Base-by-base conservation (phyloP, 805 yeast species). In the Starmerella bacillaris region DNA sequence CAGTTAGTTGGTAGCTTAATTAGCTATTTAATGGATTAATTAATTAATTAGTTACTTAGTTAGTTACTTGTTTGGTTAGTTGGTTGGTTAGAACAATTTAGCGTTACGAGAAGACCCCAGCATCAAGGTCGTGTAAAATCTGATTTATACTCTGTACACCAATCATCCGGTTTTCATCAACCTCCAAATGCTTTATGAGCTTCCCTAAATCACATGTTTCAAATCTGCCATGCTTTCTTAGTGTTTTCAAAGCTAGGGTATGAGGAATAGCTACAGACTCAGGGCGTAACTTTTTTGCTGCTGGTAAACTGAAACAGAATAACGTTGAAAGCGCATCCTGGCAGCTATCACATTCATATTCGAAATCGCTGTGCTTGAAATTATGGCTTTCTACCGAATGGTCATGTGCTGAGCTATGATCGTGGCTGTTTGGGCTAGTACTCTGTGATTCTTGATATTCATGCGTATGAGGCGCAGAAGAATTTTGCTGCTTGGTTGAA, bases 171-270 rank as follows among this genome's bases (percentile, higher is more conserved):
- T 36, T 30, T 20, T 31, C 24, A 31, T 36, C 26, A 12, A 43
- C 43, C 37, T 47, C 46, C 12, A 49, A 40, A 21, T 36, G 40
- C 18, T 37, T 21, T 14, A 46, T 43, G 5, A 49, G 36, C 28
- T 26, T 20, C 17, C 50, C 54, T 18, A 49, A 37, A 16, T 47
- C 50, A 21, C 47, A 41, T 19, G 35, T 33, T 7, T 36, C 43
- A 26, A 51, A 42, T n/a, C 31, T 29, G 24, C 47, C 44, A 53
- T 79, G 92, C 44, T 84, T 62, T 28, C 79, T 70, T 36, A 82
- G 64, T 1, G 89, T 77, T 53, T 71, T 73, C 56, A 76, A 80
- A 1, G 93, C 93, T 51, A 78, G 83, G 4, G 82, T 70, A 54
- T 86, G 76, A 2, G 93, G 89, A 30, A 82, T 76, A 37, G 51